A percentile compares a stretch with the other conserved stretches of the same genome.
These are phyloP conservation scores for Thelonectria rubi DNA, from an alignment of 2,329 filamentous ascomycete genomes.

Conservation along the genomic window DNA sequence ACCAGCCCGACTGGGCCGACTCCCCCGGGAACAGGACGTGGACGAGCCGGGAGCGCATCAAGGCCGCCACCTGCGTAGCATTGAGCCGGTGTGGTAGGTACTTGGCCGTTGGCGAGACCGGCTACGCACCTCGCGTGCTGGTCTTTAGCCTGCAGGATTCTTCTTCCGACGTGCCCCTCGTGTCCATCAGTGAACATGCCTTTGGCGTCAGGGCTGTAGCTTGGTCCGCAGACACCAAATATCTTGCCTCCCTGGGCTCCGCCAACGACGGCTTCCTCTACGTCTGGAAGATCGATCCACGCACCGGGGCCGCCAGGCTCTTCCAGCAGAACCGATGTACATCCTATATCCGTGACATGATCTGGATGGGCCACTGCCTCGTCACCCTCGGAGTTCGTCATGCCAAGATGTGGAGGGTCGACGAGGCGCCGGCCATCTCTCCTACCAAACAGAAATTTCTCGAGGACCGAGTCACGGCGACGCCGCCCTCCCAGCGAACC, in stretches of 20 bases:
- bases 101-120: constrained; percentile 93
- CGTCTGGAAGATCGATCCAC: constrained; percentile 87
- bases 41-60: constrained; percentile 91
- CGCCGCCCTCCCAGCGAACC: constrained; percentile 62
- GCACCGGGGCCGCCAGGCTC: constrained; percentile 80
- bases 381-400: constrained; percentile 91
- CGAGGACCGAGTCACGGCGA: constrained; percentile 50
- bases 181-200: constrained; percentile 87
- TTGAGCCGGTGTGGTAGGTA: constrained; percentile 88
- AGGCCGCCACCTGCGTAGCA: constrained; percentile 90
- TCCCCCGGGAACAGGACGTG: constrained; percentile 74
- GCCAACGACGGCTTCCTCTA: constrained; percentile 95
- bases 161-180: constrained; percentile 82
- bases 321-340: constrained; percentile 93
- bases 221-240: constrained; percentile 88
- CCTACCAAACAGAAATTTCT: constrained; percentile 70
- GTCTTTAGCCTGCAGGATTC: constrained; percentile 87
- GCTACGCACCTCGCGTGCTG: constrained; percentile 89
- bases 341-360: constrained; percentile 83
- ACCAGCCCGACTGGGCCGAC: constrained; percentile 66
- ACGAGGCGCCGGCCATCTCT: constrained; percentile 68
- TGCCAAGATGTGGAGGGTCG: constrained; percentile 91
- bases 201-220: constrained; percentile 89
- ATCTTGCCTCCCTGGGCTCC: constrained; percentile 86
- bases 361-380: constrained; percentile 86